Conservation (phyloP, 2,329 filamentous ascomycete species). For the Karstenula rhodostoma region DNA sequence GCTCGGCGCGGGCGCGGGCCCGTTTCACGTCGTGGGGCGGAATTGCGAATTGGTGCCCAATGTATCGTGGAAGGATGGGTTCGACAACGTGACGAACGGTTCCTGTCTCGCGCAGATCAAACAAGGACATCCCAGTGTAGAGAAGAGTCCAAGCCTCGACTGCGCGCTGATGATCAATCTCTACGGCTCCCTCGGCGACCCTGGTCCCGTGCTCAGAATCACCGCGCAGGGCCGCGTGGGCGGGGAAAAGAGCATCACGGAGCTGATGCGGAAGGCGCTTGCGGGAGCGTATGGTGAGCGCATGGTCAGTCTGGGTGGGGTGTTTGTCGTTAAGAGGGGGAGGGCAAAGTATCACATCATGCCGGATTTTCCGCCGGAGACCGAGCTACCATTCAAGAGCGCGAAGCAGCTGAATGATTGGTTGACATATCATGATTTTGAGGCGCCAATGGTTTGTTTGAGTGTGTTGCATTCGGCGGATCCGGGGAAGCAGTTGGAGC, state of each 20-base stretch:
- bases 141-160: conserved; percentile 20
- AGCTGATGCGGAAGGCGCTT: conserved; percentile 23
- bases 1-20: conserved; percentile 28
- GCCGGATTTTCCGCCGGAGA: conserved; percentile 27
- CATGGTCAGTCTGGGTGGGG: conserved; percentile 25
- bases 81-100: conserved; percentile 16
- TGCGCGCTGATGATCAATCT: conserved; percentile 30
- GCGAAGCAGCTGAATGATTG: conserved; percentile 18
- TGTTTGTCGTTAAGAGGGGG: conserved; percentile 23
- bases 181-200: conserved; percentile 20
- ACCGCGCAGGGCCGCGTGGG: conserved; percentile 21
- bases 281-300: conserved; percentile 15
- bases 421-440: conserved; percentile 26
- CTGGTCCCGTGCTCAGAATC: conserved; percentile 23
- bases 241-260: conserved; percentile 22
- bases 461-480: conserved; percentile 44
- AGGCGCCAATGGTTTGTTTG: conserved; percentile 25
- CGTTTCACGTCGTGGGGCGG: conserved; percentile 24
- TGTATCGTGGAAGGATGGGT: conserved; percentile 15
- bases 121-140: conserved; percentile 11
- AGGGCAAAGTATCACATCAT: conserved; percentile 25
- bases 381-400: conserved; percentile 13
- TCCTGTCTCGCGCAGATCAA: conserved; percentile 22
- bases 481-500: conserved; percentile 44
- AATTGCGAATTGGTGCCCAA: conserved; percentile 29